A percentile compares a stretch with the other conserved stretches of the same genome.
Evolutionary conservation across 2,329 filamentous ascomycete genomes (phyloP).

Genomic region (Xylaria sp.): DNA sequence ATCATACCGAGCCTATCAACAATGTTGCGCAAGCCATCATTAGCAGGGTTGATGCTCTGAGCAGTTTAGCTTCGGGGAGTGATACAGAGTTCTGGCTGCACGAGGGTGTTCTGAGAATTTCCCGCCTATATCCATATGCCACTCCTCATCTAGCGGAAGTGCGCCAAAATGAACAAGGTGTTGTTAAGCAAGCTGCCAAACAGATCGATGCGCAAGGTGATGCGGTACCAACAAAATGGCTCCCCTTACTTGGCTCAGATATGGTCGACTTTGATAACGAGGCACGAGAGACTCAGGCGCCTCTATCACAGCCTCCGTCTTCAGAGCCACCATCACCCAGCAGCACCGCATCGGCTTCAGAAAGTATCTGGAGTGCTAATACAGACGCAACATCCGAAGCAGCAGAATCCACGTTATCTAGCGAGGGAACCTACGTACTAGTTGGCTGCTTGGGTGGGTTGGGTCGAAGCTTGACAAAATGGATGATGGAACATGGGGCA

Average conservation of each 20-base stretch:
- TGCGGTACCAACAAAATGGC: not conserved
- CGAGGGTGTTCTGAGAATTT: slow-evolving; percentile 37
- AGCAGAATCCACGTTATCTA: slow-evolving; percentile 21
- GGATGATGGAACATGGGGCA: slow-evolving; percentile 51
- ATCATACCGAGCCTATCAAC: slow-evolving; percentile 30
- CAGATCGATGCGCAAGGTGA: not conserved
- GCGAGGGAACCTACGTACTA: slow-evolving; percentile 47
- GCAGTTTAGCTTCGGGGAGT: slow-evolving; percentile 32
- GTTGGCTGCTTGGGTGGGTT: slow-evolving; percentile 54
- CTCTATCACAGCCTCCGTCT: not conserved
- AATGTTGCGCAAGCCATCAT: slow-evolving; percentile 33
- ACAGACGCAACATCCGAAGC: slow-evolving; percentile 20
- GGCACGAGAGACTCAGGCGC: not conserved
- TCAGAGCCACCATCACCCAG: not conserved
- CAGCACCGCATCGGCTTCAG: not conserved
- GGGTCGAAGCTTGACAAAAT: slow-evolving; percentile 50
- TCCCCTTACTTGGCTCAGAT: not conserved
- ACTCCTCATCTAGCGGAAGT: not conserved
- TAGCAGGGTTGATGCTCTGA: slow-evolving; percentile 26
- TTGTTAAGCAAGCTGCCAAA: not conserved
- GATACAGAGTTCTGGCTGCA: slow-evolving; percentile 46
- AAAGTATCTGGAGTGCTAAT: not conserved
- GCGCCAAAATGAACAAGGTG: not conserved
- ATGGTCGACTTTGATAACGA: not conserved
- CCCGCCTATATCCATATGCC: slow-evolving; percentile 40